Conservation (phyloP, 2,329 filamentous ascomycete genomes). For the Colletotrichum sublineola region DNA sequence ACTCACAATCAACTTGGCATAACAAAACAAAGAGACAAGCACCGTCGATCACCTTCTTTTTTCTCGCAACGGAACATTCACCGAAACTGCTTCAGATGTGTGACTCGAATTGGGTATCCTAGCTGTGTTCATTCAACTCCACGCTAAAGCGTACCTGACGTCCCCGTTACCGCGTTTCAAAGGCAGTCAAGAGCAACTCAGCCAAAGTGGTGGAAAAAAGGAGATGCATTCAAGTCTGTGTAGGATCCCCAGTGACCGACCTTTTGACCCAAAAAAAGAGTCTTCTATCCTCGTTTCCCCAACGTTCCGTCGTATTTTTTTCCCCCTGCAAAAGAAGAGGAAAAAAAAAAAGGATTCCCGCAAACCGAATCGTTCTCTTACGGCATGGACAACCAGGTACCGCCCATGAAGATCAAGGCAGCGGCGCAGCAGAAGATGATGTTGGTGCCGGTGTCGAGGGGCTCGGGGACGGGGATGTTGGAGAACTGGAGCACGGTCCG, state of each 20-base stretch:
- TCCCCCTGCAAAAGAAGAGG: not conserved
- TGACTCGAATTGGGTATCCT: slow-evolving; percentile 27
- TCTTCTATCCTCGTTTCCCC: too few species aligned
- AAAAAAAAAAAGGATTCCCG: not conserved
- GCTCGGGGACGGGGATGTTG: slow-evolving; percentile 42
- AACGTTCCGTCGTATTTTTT: not conserved
- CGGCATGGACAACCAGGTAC: slow-evolving; percentile 33
- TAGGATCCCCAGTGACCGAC: slow-evolving; percentile 1
- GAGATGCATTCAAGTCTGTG: slow-evolving; percentile 27
- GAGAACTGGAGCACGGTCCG: slow-evolving; percentile 55
- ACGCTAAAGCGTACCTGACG: slow-evolving; percentile 20
- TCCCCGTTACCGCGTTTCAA: slow-evolving; percentile 11
- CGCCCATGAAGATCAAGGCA: slow-evolving; percentile 6
- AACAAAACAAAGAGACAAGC: not conserved
- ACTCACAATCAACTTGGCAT: not conserved
- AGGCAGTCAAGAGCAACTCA: not conserved
- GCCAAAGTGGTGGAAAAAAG: not conserved
- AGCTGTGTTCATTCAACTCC: slow-evolving; percentile 27
- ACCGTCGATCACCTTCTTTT: not conserved
- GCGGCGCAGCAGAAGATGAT: slow-evolving; percentile 22
- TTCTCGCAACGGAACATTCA: not conserved
- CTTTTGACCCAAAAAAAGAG: too few species aligned
- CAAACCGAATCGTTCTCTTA: not conserved
- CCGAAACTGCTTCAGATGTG: not conserved
- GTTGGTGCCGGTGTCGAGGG: slow-evolving; percentile 12